Evolutionary conservation across 1,284 basidiomycete species (phyloP), one percentile per base, ranked within the genome.

Genomic region (Trichosporon sp.): DNA sequence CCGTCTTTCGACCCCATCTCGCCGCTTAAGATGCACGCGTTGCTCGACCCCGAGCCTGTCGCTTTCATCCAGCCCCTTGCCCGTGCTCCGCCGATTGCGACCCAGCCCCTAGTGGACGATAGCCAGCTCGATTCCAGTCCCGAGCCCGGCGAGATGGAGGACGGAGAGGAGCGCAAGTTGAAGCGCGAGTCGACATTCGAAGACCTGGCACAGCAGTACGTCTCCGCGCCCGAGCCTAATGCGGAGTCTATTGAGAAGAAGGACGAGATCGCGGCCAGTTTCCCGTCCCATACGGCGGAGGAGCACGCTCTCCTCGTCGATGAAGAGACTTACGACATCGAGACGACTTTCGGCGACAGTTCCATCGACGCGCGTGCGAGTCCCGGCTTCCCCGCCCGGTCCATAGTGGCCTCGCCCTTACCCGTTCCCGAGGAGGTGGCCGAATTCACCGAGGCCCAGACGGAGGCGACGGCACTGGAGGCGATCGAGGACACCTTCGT

Each of bases 141-240:
- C 51, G 51, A 54, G 51, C 1, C 7, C 19, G 51, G 10, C 19
- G 51, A 26, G 1, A 19, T 26, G 10, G 51, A 54, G 4, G 51
- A 54, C 5, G 51, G 6, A 26, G 51, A 32, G 11, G 59, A n/a
- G 32, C 59, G 19, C 31, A 32, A 16, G 14, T 32, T 63, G 14
- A 35, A 16, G 59, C 16, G 31, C 12, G 31, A 63, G 32, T n/a
- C 32, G 16, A 63, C 59, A 14, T 63, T 63, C 59, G 59, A 35
- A 6, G 59, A 63, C 59, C 59, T 63, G 14, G 59, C 59, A 4
- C 31, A 63, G 59, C 32, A 63, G 3, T 63, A 35, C 16, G 59
- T n/a, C 16, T n/a, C 59, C 4, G 16, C 59, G 1, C 31, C 59
- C 14, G 59, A 63, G 19, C 19, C 51, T 5, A 19, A 21, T 21